These are phyloP conservation scores for Gliomastix tumulicola DNA, from an alignment of 2,329 filamentous ascomycete genomes.

Conservation along the genomic window DNA sequence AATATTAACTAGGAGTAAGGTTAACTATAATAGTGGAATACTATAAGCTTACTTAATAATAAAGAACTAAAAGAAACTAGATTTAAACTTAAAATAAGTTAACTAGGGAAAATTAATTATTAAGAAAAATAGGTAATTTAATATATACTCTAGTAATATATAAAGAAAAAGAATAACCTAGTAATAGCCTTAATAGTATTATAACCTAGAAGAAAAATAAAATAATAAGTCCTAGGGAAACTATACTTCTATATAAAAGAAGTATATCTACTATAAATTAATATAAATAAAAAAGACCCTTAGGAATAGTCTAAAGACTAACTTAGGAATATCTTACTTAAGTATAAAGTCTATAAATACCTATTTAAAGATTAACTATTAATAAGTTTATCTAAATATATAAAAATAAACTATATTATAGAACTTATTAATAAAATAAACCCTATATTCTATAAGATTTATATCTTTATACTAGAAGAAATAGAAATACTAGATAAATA, in stretches of 20 bases:
- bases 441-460: slow-evolving; percentile 4
- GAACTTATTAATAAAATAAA: slow-evolving; percentile 3
- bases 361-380: background rate
- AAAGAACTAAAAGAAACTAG: background rate
- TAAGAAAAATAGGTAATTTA: background rate
- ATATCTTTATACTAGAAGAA: slow-evolving; percentile 5
- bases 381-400: background rate
- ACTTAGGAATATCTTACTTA: slow-evolving; percentile 1
- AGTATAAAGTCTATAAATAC: background rate
- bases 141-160: no score
- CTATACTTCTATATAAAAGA: background rate
- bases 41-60: background rate
- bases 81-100: background rate
- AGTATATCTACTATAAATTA: background rate
- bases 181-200: background rate
- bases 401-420: background rate
- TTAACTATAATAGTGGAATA: background rate
- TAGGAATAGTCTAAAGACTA: background rate
- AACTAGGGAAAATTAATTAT: background rate
- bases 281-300: no score
- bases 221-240: background rate
- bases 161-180: background rate
- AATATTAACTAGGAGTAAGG: slow-evolving; percentile 1
- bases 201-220: background rate
- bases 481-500: slow-evolving; percentile 3